Base-by-base conservation (phyloP, 1,284 basidiomycete species). In the Ustilago lituana region DNA sequence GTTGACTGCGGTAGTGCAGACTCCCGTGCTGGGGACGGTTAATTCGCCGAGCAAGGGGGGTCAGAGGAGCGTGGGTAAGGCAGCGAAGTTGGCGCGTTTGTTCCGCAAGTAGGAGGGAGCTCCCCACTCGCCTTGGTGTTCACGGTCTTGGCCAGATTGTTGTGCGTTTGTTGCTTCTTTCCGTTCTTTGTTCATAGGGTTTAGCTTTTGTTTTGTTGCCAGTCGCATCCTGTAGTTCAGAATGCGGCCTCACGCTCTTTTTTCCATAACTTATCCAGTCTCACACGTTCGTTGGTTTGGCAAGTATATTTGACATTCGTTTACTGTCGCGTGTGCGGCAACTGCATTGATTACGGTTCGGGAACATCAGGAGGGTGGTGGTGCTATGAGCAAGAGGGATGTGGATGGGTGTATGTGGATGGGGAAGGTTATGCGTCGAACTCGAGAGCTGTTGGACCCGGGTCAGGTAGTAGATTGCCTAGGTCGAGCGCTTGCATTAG, bases 51-150 rank as follows among this genome's bases (percentile, higher is more conserved):
- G 14, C 7, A 51, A 31, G 20, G 32, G 26, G 37, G 11, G 20
- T 6, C 56, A 65, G 36, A 45, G 37, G n/a, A 59, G 56, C 8
- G 6, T 41, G 2, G 51, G 56, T 0, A 55, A 47, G 19, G 37
- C 40, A 0, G 37, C 45, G 1, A 65, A 51, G 23, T 17, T 65
- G 26, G 47, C 56, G 4, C 15, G 56, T 6, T 29, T 65, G 11
- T 65, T 65, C 33, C 40, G 62, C 2, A 65, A 59, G 45, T 40
- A 53, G 12, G n/a, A 14, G 23, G 39, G 11, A 49, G 17, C 24
- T 32, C 22, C 17, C 19, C 40, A 8, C 24, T 44, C 22, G 19
- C 6, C 17, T 6, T 29, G 6, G 12, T 6, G 27, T 29, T 29
- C 12, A 12, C 7, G 27, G 27, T 29, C 7, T 7, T 29, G 6